Conservation (phyloP, 1,284 basidiomycete species). For the Ustilago xerochloae region DNA sequence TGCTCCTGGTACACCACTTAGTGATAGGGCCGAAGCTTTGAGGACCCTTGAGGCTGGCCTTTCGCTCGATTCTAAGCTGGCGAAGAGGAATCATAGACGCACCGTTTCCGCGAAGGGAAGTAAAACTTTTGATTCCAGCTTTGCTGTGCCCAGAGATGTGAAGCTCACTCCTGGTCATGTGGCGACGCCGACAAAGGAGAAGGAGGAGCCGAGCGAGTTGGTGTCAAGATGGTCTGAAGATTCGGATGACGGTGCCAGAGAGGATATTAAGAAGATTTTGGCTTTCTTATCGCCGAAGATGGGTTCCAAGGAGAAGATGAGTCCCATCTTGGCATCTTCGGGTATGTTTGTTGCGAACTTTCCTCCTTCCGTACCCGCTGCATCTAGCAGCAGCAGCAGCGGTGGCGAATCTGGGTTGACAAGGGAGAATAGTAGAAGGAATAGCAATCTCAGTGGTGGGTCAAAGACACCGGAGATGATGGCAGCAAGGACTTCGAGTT, state of each 20-base stretch:
- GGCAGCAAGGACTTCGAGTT: constrained; percentile 11
- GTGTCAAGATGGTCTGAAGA: constrained; percentile 23
- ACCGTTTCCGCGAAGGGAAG: constrained; percentile 5
- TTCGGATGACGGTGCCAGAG: constrained; percentile 17
- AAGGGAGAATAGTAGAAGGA: not conserved
- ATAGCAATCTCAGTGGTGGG: not conserved
- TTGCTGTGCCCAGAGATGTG: not conserved
- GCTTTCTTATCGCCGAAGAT: constrained; percentile 3
- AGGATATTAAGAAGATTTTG: constrained; percentile 5
- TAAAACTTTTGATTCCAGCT: not conserved
- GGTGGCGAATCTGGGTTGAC: too few species aligned
- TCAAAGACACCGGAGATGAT: constrained; percentile 20
- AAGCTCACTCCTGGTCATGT: constrained; percentile 25
- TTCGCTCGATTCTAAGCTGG: constrained; percentile 27
- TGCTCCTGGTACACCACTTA: constrained; percentile 10
- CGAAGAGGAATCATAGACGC: constrained; percentile 17
- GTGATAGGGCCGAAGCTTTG: constrained; percentile 11
- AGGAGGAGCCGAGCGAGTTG: not conserved
- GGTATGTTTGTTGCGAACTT: too few species aligned
- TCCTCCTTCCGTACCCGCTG: too few species aligned
- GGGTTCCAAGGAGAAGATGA: constrained; percentile 7
- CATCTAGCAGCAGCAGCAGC: not conserved
- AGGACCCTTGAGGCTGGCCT: constrained; percentile 19
- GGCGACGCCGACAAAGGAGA: not conserved
- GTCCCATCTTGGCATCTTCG: not conserved